phyloP scores from a whole-genome alignment of 192 early-diverging fungal genomes.

The Backusella liffmaniae region DNA sequence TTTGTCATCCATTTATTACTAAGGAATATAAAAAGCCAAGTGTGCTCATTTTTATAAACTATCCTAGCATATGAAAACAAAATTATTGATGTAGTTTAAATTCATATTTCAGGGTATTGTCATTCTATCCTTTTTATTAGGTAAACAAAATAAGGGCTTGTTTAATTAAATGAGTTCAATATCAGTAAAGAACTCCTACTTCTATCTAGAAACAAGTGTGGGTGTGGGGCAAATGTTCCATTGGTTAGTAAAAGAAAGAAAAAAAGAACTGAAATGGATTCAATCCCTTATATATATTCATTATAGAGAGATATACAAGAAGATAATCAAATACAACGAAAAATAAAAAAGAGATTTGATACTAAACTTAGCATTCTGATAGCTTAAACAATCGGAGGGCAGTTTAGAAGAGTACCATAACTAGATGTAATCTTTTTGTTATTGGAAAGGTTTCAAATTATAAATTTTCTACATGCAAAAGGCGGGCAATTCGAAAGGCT shows the following conservation, averaged over 20 bases:
- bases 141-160: neutral
- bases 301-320: neutral
- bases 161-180: neutral
- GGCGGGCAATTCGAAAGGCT: neutral
- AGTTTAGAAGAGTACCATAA: neutral
- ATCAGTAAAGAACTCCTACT: neutral
- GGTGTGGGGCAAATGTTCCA: neutral
- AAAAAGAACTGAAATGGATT: neutral
- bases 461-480: neutral
- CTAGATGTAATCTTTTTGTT: neutral
- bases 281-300: neutral
- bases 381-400: neutral
- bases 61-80: neutral
- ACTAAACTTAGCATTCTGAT: neutral
- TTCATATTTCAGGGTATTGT: neutral
- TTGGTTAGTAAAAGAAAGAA: neutral
- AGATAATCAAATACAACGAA: neutral
- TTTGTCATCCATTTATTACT: neutral
- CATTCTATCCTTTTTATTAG: neutral
- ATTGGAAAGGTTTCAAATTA: conserved; percentile 9
- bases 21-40: neutral
- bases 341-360: neutral
- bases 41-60: neutral
- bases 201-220: neutral
- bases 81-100: neutral